Evolutionary conservation across 495 filamentous ascomycete genomes (phyloP), one percentile per base, ranked within the genome.

Genomic region (Aspergillus avenaceus): DNA sequence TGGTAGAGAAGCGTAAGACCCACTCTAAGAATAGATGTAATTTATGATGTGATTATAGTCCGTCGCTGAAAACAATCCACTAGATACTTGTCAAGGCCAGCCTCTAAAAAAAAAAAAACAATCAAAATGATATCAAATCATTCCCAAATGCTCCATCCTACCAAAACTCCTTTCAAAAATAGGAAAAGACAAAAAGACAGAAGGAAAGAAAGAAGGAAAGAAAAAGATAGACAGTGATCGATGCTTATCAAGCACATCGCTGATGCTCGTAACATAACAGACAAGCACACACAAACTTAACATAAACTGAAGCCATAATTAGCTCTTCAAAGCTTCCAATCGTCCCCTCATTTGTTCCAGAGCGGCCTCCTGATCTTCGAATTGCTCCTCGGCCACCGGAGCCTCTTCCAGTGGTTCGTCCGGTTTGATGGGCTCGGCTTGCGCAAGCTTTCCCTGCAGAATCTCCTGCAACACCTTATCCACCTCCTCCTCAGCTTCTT

Each of bases 401-500:
- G 79, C 71, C 53, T 80, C 75, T 47, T 82, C 80, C 47, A 84
- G 68, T 21, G 80, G 81, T 53, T 76, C 73, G 53, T 77, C 72
- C 19, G 73, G 65, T 27, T 72, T 59, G 41, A 71, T 73, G 12
- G 82, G 74, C 26, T 80, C 80, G 13, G 84, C 82, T 67, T 85
- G 84, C 44, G 84, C 83, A 63, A 95, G 79, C 60, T 81, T 81
- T 53, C 90, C 90, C 64, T 89, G 87, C 44, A 97, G 63, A 18
- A 97, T 84, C 72, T 97, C 93, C 5, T 88, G 84, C 18, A 97
- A 70, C 14, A 96, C 84, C 77, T 93, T 95, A 53, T 96, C 93
- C 13, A 96, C 90, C 72, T 97, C 91, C 25, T 75, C 76, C 56
- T 97, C 90, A 4, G 85, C 90, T 72, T 96, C 91, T n/a, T 84